These are phyloP conservation scores for Nepenthes gracilis DNA, from an alignment of 148 eudicot genomes.

Conservation along the genomic window DNA sequence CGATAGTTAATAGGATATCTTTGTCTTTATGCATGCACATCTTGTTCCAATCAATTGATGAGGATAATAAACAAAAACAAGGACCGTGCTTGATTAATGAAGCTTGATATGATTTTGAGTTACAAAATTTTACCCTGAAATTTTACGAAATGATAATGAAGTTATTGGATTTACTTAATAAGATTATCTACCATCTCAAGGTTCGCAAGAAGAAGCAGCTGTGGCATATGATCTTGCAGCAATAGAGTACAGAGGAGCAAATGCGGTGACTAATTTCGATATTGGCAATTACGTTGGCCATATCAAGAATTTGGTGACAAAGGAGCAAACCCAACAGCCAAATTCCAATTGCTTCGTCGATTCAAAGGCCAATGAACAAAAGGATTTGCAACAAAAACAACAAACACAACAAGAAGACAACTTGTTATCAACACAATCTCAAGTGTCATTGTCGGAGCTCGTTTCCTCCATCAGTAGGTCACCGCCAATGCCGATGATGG, in stretches of 20 bases:
- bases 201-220: constrained; percentile 97
- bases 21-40: too few relatives aligned
- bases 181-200: constrained; percentile 14
- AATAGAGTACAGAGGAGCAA: constrained; percentile 74
- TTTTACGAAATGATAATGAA: too few relatives aligned
- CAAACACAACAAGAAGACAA: background rate
- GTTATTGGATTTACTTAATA: too few relatives aligned
- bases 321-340: constrained; percentile 7
- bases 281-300: constrained; percentile 58
- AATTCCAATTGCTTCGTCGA: constrained; percentile 2
- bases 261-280: constrained; percentile 90
- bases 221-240: constrained; percentile 93
- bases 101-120: too few relatives aligned
- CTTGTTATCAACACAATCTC: background rate
- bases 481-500: constrained; percentile 23
- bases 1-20: too few relatives aligned
- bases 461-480: constrained; percentile 7
- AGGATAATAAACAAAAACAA: too few relatives aligned
- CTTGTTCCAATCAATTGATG: too few relatives aligned
- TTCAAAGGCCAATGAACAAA: background rate
- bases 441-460: constrained; percentile 10
- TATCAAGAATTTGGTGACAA: constrained; percentile 23
- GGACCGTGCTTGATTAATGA: too few relatives aligned
- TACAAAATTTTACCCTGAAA: too few relatives aligned
- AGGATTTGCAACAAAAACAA: background rate